Base-by-base conservation (phyloP, 2,329 filamentous ascomycete species). In the Calonectria henricotiae region DNA sequence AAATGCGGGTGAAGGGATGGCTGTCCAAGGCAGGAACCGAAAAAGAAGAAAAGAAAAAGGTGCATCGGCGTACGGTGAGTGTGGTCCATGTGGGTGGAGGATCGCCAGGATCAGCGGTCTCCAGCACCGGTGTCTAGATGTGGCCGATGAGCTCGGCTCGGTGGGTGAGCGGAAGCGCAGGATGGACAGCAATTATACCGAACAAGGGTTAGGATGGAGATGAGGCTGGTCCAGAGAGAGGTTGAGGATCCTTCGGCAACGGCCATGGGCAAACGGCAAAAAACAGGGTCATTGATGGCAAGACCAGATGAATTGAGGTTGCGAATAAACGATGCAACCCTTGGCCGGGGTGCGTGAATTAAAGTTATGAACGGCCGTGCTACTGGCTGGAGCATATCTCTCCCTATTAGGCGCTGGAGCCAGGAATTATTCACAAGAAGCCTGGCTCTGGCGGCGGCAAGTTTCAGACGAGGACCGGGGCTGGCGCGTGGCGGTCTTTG, bases 401-500 rank as follows among this genome's bases (percentile, higher is more conserved):
- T 58, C 12, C 32, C 12, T 17, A 25, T 6, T 27, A 63, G 37
- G 23, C 66, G 65, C 66, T 63, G 49, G 61, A 65, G 43, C 62
- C 35, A 54, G 67, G 67, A 54, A 51, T 49, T 65, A 46, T 41
- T 51, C 44, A 37, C 44, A 30, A 61, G 65, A 63, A 69, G 58
- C 62, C 63, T 71, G 68, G 61, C 64, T 69, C 55, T 62, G 51
- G 44, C 35, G 51, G 44, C 35, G 54, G 68, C 55, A 62, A 68
- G 75, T 76, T 76, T 76, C 75, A 76, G 75, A 76, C 68, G 58
- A 72, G 74, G 69, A 71, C 76, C 71, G 75, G 75, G 75, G 67
- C 23, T 64, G 35, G 60, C 55, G 60, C 44, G 35, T 64, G 61
- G 61, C 61, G 61, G 61, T 11, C 47, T 17, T 65, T 68, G 58